phyloP scores from a whole-genome alignment of 2,329 filamentous ascomycete genomes.

The Gyromitra esculenta region DNA sequence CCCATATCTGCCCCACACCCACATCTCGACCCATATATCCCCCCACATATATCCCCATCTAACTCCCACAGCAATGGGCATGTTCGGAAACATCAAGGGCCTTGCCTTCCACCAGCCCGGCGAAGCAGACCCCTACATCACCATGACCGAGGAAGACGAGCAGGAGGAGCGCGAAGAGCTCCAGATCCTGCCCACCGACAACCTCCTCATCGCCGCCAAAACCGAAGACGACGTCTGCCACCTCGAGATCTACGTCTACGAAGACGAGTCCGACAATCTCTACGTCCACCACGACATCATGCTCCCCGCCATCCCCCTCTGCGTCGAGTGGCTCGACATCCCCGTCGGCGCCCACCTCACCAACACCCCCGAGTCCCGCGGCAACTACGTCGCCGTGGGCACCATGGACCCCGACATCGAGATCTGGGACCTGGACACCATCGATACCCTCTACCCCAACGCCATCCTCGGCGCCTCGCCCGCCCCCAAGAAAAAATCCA shows the following conservation, averaged over 20 bases:
- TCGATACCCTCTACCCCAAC: slow-evolving; percentile 98
- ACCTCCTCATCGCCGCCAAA: slow-evolving; percentile 88
- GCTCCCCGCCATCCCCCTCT: slow-evolving; percentile 94
- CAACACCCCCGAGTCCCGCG: slow-evolving; percentile 67
- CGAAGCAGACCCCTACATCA: slow-evolving; percentile 96
- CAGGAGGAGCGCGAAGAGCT: slow-evolving; percentile 93
- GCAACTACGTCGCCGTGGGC: slow-evolving; percentile 93
- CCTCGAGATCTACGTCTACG: slow-evolving; percentile 96
- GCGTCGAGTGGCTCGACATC: slow-evolving; percentile 93
- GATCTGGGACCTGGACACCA: slow-evolving; percentile 94
- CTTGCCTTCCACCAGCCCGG: slow-evolving; percentile 94
- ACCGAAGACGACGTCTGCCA: slow-evolving; percentile 97
- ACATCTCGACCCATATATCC: too few relatives aligned
- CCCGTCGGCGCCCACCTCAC: slow-evolving; percentile 72
- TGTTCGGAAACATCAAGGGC: slow-evolving; percentile 95
- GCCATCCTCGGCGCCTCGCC: slow-evolving; percentile 85
- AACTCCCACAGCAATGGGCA: slow-evolving; percentile 68
- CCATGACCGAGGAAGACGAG: slow-evolving; percentile 73
- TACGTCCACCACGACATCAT: slow-evolving; percentile 99
- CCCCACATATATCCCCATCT: slow-evolving; percentile 14
- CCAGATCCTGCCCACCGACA: slow-evolving; percentile 91
- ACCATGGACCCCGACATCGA: slow-evolving; percentile 99
- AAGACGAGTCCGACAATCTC: slow-evolving; percentile 92
- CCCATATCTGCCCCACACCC: too few relatives aligned
- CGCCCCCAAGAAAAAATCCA: slow-evolving; percentile 76